A percentile compares a stretch with the other conserved stretches of the same genome.
phyloP scores from a whole-genome alignment of 208 protist species.

The Acanthamoeba rhysodes region DNA sequence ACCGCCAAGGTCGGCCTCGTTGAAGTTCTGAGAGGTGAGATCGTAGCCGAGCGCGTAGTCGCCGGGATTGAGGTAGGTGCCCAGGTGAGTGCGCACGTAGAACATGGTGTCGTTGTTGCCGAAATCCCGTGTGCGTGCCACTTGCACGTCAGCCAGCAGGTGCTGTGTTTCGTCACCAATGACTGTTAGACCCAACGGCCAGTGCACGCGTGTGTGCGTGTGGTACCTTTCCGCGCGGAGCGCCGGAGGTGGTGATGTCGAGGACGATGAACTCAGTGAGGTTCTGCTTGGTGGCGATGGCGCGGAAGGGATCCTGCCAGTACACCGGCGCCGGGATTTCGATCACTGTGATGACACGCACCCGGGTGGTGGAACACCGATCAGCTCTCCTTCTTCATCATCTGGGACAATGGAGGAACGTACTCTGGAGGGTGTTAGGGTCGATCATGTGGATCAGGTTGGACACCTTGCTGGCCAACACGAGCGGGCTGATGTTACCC shows the following conservation, averaged over 20 bases:
- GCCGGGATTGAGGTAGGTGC: conserved; percentile 94
- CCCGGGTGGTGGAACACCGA: too few relatives aligned
- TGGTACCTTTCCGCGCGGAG: conserved; percentile 72
- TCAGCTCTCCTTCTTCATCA: neutral
- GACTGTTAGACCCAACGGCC: conserved; percentile 66
- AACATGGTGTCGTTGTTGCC: conserved; percentile 96
- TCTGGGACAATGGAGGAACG: neutral
- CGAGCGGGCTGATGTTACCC: conserved; percentile 93
- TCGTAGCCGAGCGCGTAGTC: conserved; percentile 90
- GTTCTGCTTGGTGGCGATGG: conserved; percentile 92
- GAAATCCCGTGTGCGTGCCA: conserved; percentile 97
- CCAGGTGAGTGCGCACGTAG: conserved; percentile 95
- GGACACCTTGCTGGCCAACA: conserved; percentile 96
- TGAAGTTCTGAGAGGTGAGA: conserved; percentile 93
- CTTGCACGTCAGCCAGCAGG: conserved; percentile 95
- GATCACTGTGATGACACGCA: conserved; percentile 79
- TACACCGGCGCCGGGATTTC: conserved; percentile 95
- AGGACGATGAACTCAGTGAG: conserved; percentile 97
- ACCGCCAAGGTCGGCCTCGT: conserved; percentile 91
- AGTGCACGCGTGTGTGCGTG: conserved; percentile 71
- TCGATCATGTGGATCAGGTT: conserved; percentile 97
- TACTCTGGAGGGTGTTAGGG: conserved; percentile 94
- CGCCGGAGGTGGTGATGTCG: conserved; percentile 92
- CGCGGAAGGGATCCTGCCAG: conserved; percentile 96
- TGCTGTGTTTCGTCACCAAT: conserved; percentile 77